Evolutionary conservation across 2,329 filamentous ascomycete species (phyloP).

Genomic region (Aureobasidium zeae): DNA sequence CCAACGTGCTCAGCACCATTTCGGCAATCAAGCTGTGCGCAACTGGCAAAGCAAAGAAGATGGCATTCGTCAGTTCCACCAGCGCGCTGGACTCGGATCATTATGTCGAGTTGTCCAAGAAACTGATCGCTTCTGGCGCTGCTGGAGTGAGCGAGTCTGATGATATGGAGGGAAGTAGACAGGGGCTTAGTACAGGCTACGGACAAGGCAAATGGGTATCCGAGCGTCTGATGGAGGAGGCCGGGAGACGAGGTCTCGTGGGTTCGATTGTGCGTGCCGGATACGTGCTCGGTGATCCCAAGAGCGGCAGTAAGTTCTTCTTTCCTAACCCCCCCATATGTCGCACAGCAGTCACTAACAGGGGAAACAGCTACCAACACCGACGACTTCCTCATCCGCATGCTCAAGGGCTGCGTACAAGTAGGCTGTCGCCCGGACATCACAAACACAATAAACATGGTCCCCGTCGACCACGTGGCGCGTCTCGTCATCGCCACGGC

Average conservation of each 20-base stretch:
- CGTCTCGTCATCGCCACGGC: constrained; percentile 67
- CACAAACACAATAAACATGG: constrained; percentile 77
- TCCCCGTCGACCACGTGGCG: constrained; percentile 77
- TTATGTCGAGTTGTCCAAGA: constrained; percentile 65
- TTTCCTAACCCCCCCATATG: not conserved
- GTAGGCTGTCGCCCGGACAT: constrained; percentile 65
- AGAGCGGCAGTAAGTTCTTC: constrained; percentile 45
- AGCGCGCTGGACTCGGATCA: constrained; percentile 72
- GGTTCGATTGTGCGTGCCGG: constrained; percentile 74
- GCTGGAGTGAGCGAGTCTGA: constrained; percentile 64
- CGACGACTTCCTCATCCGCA: constrained; percentile 82
- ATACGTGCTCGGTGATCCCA: constrained; percentile 69
- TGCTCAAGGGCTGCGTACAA: constrained; percentile 82
- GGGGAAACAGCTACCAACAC: constrained; percentile 52
- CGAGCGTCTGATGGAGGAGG: constrained; percentile 64
- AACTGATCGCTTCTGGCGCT: constrained; percentile 51
- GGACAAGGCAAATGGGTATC: constrained; percentile 85
- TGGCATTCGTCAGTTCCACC: constrained; percentile 77
- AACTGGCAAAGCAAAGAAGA: constrained; percentile 66
- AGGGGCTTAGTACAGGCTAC: constrained; percentile 75
- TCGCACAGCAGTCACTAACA: not conserved
- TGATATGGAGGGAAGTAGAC: constrained; percentile 65
- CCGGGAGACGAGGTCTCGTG: constrained; percentile 63
- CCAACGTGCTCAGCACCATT: constrained; percentile 76
- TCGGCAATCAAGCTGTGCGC: constrained; percentile 67